These are phyloP conservation scores for Penicillium sp. DNA, from an alignment of 2,329 filamentous ascomycete genomes.

Conservation along the genomic window DNA sequence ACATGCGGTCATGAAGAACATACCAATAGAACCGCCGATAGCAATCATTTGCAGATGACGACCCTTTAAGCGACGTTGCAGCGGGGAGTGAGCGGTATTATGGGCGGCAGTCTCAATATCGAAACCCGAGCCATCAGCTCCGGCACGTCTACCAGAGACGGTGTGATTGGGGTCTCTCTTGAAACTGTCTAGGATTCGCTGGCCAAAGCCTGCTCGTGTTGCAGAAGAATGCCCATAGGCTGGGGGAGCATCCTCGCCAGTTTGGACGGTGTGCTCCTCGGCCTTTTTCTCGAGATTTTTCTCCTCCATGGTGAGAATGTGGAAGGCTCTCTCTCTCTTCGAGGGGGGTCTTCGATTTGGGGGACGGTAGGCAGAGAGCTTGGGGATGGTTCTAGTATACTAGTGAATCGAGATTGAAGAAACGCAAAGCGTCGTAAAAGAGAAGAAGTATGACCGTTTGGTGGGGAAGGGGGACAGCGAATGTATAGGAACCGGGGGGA, in stretches of 20 bases:
- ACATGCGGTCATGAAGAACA: conserved; percentile 6
- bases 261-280: conserved; percentile 23
- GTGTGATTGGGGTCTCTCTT: conserved; percentile 46
- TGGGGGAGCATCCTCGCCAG: conserved; percentile 27
- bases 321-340: not conserved
- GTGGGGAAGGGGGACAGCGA: not conserved
- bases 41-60: conserved; percentile 97
- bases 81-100: conserved; percentile 68
- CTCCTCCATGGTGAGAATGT: conserved; percentile 31
- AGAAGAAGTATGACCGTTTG: not conserved
- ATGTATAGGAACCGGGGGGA: not conserved
- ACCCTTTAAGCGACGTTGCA: conserved; percentile 75
- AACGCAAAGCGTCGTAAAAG: not conserved
- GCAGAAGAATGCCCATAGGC: conserved; percentile 33
- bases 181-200: conserved; percentile 44
- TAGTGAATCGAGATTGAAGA: not conserved
- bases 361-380: not conserved
- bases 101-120: conserved; percentile 62
- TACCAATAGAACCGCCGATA: conserved; percentile 86
- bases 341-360: not conserved
- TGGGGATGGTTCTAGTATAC: not conserved
- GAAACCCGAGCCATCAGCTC: conserved; percentile 56
- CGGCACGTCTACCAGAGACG: conserved; percentile 33
- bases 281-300: conserved; percentile 31
- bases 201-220: conserved; percentile 23